Conservation (phyloP, 2,329 filamentous ascomycete species). For the Penicillium corylophilum region DNA sequence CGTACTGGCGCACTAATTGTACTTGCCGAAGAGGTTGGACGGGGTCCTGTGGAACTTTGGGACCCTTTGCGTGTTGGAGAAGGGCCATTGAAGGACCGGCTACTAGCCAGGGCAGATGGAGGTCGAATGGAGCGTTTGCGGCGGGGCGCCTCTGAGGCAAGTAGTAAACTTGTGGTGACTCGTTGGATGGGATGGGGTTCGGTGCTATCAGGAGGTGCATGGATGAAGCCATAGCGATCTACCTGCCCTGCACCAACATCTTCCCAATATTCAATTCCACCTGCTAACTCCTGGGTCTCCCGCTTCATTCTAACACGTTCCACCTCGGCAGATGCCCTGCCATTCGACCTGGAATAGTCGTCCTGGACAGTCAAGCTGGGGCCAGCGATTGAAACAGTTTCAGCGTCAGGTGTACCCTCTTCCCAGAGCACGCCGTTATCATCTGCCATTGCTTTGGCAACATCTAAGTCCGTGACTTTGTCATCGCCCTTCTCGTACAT, state of each 20-base stretch:
- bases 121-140: conserved; percentile 53
- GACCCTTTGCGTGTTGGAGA: conserved; percentile 44
- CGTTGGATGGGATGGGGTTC: conserved; percentile 52
- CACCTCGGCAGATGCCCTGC: conserved; percentile 27
- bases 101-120: conserved; percentile 48
- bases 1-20: conserved; percentile 42
- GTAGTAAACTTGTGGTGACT: conserved; percentile 59
- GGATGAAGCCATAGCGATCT: conserved; percentile 66
- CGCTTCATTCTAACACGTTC: conserved; percentile 43
- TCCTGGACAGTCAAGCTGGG: conserved; percentile 22
- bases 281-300: conserved; percentile 58
- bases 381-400: conserved; percentile 28
- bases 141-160: conserved; percentile 57
- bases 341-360: conserved; percentile 23
- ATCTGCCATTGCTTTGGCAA: conserved; percentile 37
- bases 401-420: conserved; percentile 31
- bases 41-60: conserved; percentile 38
- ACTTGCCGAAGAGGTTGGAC: conserved; percentile 49
- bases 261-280: conserved; percentile 65
- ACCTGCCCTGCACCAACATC: conserved; percentile 59
- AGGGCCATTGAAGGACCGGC: conserved; percentile 43
- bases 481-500: conserved; percentile 65
- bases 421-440: conserved; percentile 44
- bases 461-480: conserved; percentile 46
- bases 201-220: conserved; percentile 27